phyloP scores from a whole-genome alignment of 257 asterid species.

The Dorcoceras hygrometricum region DNA sequence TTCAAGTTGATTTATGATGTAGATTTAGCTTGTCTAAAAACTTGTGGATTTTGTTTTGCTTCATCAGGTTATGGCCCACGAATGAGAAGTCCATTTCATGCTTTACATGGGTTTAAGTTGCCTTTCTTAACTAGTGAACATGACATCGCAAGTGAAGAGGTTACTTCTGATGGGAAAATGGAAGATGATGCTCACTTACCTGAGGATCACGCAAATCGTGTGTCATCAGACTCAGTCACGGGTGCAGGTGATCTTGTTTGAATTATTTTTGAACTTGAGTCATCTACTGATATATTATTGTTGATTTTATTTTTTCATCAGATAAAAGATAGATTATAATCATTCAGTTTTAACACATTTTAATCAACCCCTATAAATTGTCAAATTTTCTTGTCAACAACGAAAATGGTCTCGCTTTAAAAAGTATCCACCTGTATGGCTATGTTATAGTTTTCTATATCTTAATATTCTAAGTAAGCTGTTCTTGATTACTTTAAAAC shows the following conservation, averaged over 20 bases:
- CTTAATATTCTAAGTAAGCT: constrained; percentile 19
- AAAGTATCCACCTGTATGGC: not conserved
- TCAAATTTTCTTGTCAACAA: too few relatives aligned
- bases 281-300: too few relatives aligned
- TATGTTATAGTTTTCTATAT: constrained; percentile 2
- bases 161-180: constrained; percentile 29
- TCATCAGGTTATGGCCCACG: constrained; percentile 46
- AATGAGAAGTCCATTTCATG: constrained; percentile 33
- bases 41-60: constrained; percentile 6
- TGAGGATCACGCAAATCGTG: constrained; percentile 29
- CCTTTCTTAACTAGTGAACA: constrained; percentile 31
- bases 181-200: constrained; percentile 35
- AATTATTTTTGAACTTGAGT: too few relatives aligned
- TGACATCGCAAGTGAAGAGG: constrained; percentile 30
- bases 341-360: not conserved
- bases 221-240: constrained; percentile 30
- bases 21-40: constrained; percentile 5
- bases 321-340: too few relatives aligned
- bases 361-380: too few relatives aligned
- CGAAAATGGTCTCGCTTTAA: not conserved
- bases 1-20: not conserved
- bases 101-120: constrained; percentile 27
- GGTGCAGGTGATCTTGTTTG: constrained; percentile 50
- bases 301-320: too few relatives aligned
- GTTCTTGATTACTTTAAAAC: constrained; percentile 24